Conservation (phyloP, 805 yeast genomes). For the Lachancea meyersii region DNA sequence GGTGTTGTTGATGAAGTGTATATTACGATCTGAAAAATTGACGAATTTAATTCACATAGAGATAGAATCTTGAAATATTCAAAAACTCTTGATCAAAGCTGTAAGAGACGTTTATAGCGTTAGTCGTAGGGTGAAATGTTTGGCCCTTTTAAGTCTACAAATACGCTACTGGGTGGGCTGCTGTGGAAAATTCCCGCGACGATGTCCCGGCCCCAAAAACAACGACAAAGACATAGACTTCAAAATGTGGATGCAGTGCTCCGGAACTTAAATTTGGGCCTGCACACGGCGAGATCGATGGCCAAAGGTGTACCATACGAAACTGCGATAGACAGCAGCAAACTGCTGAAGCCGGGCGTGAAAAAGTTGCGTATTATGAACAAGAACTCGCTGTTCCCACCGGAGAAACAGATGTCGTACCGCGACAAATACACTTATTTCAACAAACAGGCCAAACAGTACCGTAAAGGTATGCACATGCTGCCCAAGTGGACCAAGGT, state of each 20-base stretch:
- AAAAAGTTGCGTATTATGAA: constrained; percentile 24
- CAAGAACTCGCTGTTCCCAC: constrained; percentile 52
- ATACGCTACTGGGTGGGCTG: constrained; percentile 27
- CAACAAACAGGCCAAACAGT: constrained; percentile 63
- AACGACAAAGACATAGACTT: constrained; percentile 78
- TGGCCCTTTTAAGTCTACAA: constrained; percentile 30
- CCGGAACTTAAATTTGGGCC: constrained; percentile 34
- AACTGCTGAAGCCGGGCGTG: constrained; percentile 25
- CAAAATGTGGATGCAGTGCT: constrained; percentile 74
- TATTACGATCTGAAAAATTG: neutral
- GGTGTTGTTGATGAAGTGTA: neutral
- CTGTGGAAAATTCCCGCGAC: constrained; percentile 68
- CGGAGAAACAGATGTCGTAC: constrained; percentile 72
- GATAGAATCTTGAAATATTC: neutral
- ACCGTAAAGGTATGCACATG: constrained; percentile 82
- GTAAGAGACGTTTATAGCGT: neutral
- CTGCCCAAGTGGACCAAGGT: constrained; percentile 90
- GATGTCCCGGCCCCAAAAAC: constrained; percentile 73
- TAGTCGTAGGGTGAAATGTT: constrained; percentile 16
- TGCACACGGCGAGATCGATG: constrained; percentile 25
- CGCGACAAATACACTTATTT: constrained; percentile 84
- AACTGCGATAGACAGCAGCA: constrained; percentile 15
- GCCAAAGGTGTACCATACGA: constrained; percentile 19
- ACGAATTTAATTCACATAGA: too few relatives aligned
- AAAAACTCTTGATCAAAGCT: neutral